Evolutionary conservation across 768 basidiomycete species (phyloP), one percentile per base, ranked within the genome.

Genomic region (Chlorophyllum brunneum): DNA sequence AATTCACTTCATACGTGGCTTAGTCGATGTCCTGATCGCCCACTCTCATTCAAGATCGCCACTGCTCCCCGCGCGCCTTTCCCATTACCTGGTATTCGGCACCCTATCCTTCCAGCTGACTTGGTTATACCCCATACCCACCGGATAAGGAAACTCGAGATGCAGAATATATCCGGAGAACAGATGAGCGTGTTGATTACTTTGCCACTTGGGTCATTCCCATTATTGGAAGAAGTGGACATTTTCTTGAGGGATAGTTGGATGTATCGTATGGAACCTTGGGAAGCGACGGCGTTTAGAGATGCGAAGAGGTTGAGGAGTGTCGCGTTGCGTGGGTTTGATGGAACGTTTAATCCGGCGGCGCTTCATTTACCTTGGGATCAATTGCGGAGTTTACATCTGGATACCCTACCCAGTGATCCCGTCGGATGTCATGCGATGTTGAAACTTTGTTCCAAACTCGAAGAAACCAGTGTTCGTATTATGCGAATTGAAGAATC

Each of bases 331-430:
- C 51, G 39, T 13, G 51, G 51, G 2, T 56, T 61, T 22, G 58
- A 54, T 37, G 58, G 58, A 8, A 48, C 58, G 20, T 49, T 61
- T 24, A 34, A 54, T 18, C 56, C 61, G 0, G 31, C 39, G 9
- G 31, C 44, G 9, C 51, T 59, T 30, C 30, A 45, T 29, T 48
- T 61, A 10, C 58, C 61, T 13, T 61, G 58, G 61, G 49, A 55
- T 16, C 53, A 51, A 16, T 50, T 61, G n/a, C 52, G 54, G 45
- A 48, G 50, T 3, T 54, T 61, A 31, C 51, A 53, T 33, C 10
- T 46, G 13, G 51, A 53, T 45, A 53, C 51, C 16, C 30, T 53
- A 7, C 51, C 37, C 4, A 46, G 51, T 46, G 44, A 46, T 40
- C 36, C 51, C 5, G 15, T 46, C n/a, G 51, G 51, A 9, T 53